phyloP scores from a whole-genome alignment of 495 filamentous ascomycete genomes.

The Trypethelium eluteriae region DNA sequence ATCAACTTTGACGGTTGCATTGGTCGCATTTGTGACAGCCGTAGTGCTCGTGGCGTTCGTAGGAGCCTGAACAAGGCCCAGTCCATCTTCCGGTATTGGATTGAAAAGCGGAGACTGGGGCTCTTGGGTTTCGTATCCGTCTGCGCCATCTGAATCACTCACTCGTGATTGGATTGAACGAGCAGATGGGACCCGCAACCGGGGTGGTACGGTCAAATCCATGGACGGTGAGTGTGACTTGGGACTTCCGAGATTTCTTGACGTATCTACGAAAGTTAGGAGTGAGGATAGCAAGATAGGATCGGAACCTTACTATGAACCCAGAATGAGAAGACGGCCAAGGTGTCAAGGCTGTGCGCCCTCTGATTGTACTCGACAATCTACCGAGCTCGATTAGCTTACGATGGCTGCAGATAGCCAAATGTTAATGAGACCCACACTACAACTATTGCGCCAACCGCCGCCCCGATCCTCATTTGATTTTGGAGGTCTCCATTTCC shows the following conservation, averaged over 20 bases:
- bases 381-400: slow-evolving; percentile 33
- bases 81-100: slow-evolving; percentile 40
- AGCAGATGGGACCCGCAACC: slow-evolving; percentile 70
- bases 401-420: not conserved
- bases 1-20: slow-evolving; percentile 72
- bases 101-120: slow-evolving; percentile 58
- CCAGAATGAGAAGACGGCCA: slow-evolving; percentile 91
- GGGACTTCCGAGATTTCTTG: slow-evolving; percentile 30
- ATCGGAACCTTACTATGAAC: slow-evolving; percentile 59
- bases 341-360: slow-evolving; percentile 76
- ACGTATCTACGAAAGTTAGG: slow-evolving; percentile 27
- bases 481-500: slow-evolving; percentile 94
- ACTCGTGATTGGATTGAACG: slow-evolving; percentile 69
- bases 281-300: not conserved
- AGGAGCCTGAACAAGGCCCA: slow-evolving; percentile 35
- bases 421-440: slow-evolving; percentile 42
- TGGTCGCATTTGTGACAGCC: slow-evolving; percentile 30
- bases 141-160: slow-evolving; percentile 52
- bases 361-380: slow-evolving; percentile 95
- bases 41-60: slow-evolving; percentile 34
- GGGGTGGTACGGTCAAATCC: slow-evolving; percentile 62
- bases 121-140: slow-evolving; percentile 47
- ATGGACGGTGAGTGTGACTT: slow-evolving; percentile 53
- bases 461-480: slow-evolving; percentile 71
- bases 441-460: slow-evolving; percentile 93